Evolutionary conservation across 306 rosid genomes (phyloP), one percentile per base, ranked within the genome.

Genomic region (Fragaria vesca): DNA sequence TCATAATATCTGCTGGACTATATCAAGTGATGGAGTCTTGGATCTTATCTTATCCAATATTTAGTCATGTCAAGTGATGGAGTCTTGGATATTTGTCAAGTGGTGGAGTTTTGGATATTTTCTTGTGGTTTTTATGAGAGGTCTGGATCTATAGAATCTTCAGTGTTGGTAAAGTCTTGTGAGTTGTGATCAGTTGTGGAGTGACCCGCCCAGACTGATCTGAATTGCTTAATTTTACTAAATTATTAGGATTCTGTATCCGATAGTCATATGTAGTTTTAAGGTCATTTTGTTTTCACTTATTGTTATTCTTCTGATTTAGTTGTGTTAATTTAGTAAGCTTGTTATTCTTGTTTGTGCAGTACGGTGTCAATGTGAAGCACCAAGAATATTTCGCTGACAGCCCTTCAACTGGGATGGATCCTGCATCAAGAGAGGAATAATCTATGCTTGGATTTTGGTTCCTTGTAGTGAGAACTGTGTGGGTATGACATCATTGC

Each of bases 301-400:
- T 40, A 15, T 45, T 45, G 65, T 18, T 47, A 0, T 3, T 20
- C 2, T 66, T 12, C 8, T 54, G 17, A 12, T 50, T 60, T 47
- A 20, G 45, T 60, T 9, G 17, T 26, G 18, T 43, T 73, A 21
- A 42, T 51, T 8, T 75, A 42, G 51, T 28, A 8, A 6, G 6
- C 4, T 28, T n/a, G 34, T 73, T 48, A 17, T 63, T 69, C 28
- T 40, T 46, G 11, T 51, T 51, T 75, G 78, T 74, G 74, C 87
- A 86, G 87, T 62, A 77, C 8, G 86, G 97, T 8, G 94, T 93
- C 66, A 95, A 95, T 75, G 91, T 95, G 75, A 91, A 87, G 90
- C 97, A 95, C 83, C 97, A 95, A 86, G 98, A 95, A 63, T 95
- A 95, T 87, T 95, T 91, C 83, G 98, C 99, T 6, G 99, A 95